Conservation (phyloP, 495 filamentous ascomycete species). For the Letharia lupina region DNA sequence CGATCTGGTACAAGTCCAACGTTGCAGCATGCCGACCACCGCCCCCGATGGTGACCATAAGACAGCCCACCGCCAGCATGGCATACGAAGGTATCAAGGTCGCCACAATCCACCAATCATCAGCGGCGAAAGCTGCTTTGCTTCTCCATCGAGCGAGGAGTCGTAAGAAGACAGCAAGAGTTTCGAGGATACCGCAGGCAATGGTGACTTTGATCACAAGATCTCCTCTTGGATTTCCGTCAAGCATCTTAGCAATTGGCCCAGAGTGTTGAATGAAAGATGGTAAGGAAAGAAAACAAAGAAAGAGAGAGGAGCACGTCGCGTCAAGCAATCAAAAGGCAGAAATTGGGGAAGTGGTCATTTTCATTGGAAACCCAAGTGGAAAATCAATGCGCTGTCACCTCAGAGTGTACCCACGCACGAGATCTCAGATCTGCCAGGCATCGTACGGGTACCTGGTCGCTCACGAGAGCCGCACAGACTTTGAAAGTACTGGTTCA, state of each 20-base stretch:
- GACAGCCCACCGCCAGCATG: constrained; percentile 15
- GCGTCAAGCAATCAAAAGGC: background rate
- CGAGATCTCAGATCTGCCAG: background rate
- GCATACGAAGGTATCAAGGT: constrained; percentile 16
- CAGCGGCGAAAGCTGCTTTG: constrained; percentile 15
- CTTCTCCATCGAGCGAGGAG: constrained; percentile 15
- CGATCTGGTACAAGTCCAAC: constrained; percentile 4
- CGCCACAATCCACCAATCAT: constrained; percentile 19
- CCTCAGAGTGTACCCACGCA: background rate
- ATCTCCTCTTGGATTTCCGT: constrained; percentile 11
- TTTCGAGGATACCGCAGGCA: constrained; percentile 17
- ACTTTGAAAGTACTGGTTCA: background rate
- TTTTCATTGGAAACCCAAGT: background rate
- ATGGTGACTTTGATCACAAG: constrained; percentile 11
- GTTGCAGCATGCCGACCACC: constrained; percentile 6
- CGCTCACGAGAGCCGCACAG: background rate
- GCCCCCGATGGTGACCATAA: constrained; percentile 12
- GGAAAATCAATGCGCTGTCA: background rate
- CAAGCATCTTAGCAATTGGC: background rate
- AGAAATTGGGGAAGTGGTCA: background rate
- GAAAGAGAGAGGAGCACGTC: background rate
- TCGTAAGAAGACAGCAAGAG: constrained; percentile 13
- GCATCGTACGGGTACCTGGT: background rate
- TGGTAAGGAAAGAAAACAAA: too few relatives aligned
- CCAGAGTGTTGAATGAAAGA: background rate